These are phyloP conservation scores for Diaporthe caulivora DNA, from an alignment of 2,329 filamentous ascomycete species.

Conservation along the genomic window DNA sequence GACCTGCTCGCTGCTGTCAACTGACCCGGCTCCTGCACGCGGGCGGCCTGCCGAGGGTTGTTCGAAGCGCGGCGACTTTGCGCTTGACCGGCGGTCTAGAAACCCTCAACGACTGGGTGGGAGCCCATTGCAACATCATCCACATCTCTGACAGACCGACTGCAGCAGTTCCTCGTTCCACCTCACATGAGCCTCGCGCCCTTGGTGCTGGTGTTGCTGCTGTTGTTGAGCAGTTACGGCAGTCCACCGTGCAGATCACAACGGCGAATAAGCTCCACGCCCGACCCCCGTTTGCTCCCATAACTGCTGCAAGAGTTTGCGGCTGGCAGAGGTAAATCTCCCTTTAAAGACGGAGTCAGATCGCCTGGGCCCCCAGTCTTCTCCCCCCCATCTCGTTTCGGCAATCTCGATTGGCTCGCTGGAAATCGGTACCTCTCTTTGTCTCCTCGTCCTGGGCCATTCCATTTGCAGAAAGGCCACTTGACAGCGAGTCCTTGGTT, in stretches of 20 bases:
- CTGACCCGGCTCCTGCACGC: slow-evolving; percentile 16
- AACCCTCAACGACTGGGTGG: slow-evolving; percentile 15
- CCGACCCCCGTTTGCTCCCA: slow-evolving; percentile 17
- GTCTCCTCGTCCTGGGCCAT: slow-evolving; percentile 36
- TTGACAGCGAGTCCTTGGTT: slow-evolving; percentile 28
- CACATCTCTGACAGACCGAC: slow-evolving; percentile 33
- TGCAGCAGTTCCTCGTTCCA: slow-evolving; percentile 18
- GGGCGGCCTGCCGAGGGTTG: slow-evolving; percentile 6
- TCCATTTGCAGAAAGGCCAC: slow-evolving; percentile 39
- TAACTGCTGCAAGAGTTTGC: slow-evolving; percentile 31
- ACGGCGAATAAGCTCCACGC: slow-evolving; percentile 36
- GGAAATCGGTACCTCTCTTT: slow-evolving; percentile 36
- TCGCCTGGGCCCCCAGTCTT: slow-evolving; percentile 29
- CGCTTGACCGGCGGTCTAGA: slow-evolving; percentile 18
- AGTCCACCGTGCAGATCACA: slow-evolving; percentile 22
- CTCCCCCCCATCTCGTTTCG: slow-evolving; percentile 23
- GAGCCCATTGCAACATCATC: slow-evolving; percentile 33
- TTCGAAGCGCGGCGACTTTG: slow-evolving; percentile 19
- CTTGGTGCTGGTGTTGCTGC: slow-evolving; percentile 20
- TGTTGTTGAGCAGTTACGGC: not conserved
- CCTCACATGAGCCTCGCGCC: slow-evolving; percentile 31
- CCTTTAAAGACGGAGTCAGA: slow-evolving; percentile 35
- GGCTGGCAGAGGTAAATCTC: slow-evolving; percentile 32
- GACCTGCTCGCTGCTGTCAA: slow-evolving; percentile 1
- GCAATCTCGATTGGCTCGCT: slow-evolving; percentile 33